A percentile compares a stretch with the other conserved stretches of the same genome.
Evolutionary conservation across 2,329 filamentous ascomycete species (phyloP).

Genomic region (Fusarium sp.): DNA sequence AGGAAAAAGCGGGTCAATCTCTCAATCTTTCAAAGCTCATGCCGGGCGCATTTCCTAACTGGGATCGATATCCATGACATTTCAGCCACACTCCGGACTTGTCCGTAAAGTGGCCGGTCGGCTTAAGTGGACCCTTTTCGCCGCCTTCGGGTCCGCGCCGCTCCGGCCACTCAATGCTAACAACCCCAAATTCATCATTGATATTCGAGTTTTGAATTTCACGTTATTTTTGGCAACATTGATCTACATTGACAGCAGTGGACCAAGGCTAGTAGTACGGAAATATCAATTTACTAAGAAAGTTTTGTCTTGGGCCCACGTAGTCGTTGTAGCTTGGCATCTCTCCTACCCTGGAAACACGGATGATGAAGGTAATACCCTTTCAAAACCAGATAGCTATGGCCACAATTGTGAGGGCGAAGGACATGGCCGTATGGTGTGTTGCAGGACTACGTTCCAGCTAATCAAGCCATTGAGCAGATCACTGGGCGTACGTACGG

Average conservation of each 20-base stretch:
- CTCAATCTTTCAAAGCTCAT: not conserved
- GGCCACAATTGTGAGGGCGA: constrained; percentile 10
- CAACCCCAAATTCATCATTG: constrained; percentile 6
- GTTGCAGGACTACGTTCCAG: not conserved
- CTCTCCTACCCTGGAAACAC: constrained; percentile 19
- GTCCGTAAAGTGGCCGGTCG: constrained; percentile 20
- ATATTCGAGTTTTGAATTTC: not conserved
- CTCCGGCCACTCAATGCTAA: constrained; percentile 21
- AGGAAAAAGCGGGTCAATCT: not conserved
- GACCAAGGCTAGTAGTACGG: not conserved
- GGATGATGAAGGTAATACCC: not conserved
- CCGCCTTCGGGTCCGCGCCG: constrained; percentile 36
- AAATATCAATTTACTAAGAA: not conserved
- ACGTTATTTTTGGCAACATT: constrained; percentile 34
- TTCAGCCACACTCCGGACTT: constrained; percentile 34
- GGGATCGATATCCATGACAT: constrained; percentile 2
- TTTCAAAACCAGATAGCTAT: constrained; percentile 1
- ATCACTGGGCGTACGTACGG: not conserved
- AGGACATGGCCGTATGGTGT: constrained; percentile 3
- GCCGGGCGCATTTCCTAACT: constrained; percentile 26
- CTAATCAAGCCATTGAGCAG: not conserved
- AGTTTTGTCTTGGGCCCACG: not conserved
- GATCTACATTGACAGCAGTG: not conserved
- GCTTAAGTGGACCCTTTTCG: constrained; percentile 23
- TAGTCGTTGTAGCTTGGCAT: not conserved